Evolutionary conservation across 768 basidiomycete species (phyloP), one percentile per base, ranked within the genome.

Genomic region (Cytidiella melzeri): DNA sequence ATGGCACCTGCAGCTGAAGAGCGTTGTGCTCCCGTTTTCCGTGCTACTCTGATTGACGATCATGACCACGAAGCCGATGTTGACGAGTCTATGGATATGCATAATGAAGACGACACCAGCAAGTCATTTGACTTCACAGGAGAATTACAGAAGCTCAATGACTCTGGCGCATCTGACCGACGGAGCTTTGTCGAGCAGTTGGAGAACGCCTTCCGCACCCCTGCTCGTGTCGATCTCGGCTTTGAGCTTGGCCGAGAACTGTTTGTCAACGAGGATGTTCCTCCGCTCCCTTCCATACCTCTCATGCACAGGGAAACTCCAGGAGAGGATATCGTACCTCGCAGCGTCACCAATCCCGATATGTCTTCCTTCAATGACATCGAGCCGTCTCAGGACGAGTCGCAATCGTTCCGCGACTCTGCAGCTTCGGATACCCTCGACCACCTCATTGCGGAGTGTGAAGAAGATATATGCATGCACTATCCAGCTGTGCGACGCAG

Each of bases 61-160:
- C 66, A 74, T 9, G 76, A 50, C 2, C 55, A 59, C 46, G 45
- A 50, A 27, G 57, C 55, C 13, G 63, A 61, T 28, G 62, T 75
- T 40, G 74, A 77, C 21, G 76, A 75, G 6, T 67, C 70, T 11
- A 72, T 72, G 0, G 81, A 82, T 47, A 7, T 34, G 9, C 30
- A 34, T 7, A 34, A 34, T 15, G 30, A 34, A 15, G 77, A 78
- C 45, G 79, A 84, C 54, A 90, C 87, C 0, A 87, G 83, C 68
- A 84, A 77, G 57, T 85, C 82, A 1, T 92, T 91, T 52, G 88
- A 92, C 58, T 92, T 91, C 59, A 92, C 89, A 0, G 85, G 83
- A 34, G 89, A 90, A 62, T 64, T 91, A 45, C 67, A 75, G 63
- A 80, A 70, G 57, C 71, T 91, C 43, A 82, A 84, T 46, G 81